Conservation (phyloP, 169 alveolate species). For the Cryptosporidium baileyi region DNA sequence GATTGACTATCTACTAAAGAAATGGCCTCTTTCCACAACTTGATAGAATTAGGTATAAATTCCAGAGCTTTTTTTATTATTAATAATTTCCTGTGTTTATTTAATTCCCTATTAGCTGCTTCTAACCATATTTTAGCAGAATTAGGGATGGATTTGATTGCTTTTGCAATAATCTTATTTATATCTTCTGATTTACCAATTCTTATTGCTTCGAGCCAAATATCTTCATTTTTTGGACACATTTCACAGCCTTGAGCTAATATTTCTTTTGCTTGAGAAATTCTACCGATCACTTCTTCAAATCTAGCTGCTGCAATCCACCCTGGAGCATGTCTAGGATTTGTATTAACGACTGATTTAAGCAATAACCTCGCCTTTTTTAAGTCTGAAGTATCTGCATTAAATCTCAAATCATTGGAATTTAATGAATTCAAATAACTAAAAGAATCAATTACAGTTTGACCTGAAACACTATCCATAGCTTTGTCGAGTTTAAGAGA, state of each 20-base stretch:
- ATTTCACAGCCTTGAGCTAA: slow-evolving; percentile 93
- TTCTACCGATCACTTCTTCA: slow-evolving; percentile 93
- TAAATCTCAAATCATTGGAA: slow-evolving; percentile 84
- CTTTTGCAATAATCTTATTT: slow-evolving; percentile 92
- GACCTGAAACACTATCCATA: slow-evolving; percentile 91
- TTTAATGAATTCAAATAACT: slow-evolving; percentile 93
- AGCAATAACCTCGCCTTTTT: slow-evolving; percentile 91
- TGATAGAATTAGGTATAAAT: slow-evolving; percentile 94
- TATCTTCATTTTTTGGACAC: slow-evolving; percentile 96
- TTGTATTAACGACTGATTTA: slow-evolving; percentile 88
- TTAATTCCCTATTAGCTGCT: slow-evolving; percentile 92
- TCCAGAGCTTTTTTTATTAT: slow-evolving; percentile 94
- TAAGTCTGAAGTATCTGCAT: slow-evolving; percentile 92
- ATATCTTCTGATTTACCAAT: slow-evolving; percentile 94
- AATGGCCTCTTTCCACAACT: slow-evolving; percentile 97
- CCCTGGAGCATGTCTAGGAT: slow-evolving; percentile 96
- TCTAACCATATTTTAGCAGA: slow-evolving; percentile 95
- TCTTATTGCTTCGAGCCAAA: slow-evolving; percentile 99
- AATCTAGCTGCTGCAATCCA: slow-evolving; percentile 99
- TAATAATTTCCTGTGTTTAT: slow-evolving; percentile 83
- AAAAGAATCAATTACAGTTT: slow-evolving; percentile 94
- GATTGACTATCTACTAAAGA: slow-evolving; percentile 91
- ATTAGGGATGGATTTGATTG: slow-evolving; percentile 84
- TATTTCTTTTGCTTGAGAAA: slow-evolving; percentile 94
- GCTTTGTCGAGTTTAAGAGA: slow-evolving; percentile 91